These are phyloP conservation scores for Penicillium sp. DNA, from an alignment of 2,329 filamentous ascomycete genomes.

Conservation along the genomic window DNA sequence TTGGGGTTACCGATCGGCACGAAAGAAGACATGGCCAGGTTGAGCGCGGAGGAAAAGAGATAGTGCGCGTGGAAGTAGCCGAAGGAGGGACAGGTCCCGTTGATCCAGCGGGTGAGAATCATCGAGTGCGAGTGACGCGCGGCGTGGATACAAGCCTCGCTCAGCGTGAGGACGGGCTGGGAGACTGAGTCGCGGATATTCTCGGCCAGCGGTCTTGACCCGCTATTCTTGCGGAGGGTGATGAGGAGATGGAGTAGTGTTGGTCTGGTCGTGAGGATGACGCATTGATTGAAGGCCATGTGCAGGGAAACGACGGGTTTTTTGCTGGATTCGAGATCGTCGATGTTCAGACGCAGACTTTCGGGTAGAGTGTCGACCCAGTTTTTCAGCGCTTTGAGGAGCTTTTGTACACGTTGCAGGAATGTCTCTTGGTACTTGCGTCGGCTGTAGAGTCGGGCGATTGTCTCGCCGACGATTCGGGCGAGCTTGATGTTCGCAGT, in stretches of 20 bases:
- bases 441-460: slow-evolving; percentile 38
- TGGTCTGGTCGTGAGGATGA: slow-evolving; percentile 43
- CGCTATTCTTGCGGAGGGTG: slow-evolving; percentile 30
- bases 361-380: slow-evolving; percentile 43
- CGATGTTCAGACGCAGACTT: slow-evolving; percentile 35
- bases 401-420: slow-evolving; percentile 44
- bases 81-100: slow-evolving; percentile 41
- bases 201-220: slow-evolving; percentile 3
- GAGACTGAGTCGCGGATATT: slow-evolving; percentile 32
- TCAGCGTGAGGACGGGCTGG: slow-evolving; percentile 39
- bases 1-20: slow-evolving; percentile 35
- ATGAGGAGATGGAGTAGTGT: slow-evolving; percentile 44
- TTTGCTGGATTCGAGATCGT: slow-evolving; percentile 36
- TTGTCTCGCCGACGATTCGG: slow-evolving; percentile 40
- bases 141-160: slow-evolving; percentile 43
- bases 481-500: slow-evolving; percentile 43
- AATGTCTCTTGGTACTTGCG: slow-evolving; percentile 42
- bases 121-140: slow-evolving; percentile 42
- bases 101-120: slow-evolving; percentile 42
- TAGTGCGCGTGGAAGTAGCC: slow-evolving; percentile 46
- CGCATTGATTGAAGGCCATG: slow-evolving; percentile 44
- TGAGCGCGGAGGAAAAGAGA: slow-evolving; percentile 42
- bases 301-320: slow-evolving; percentile 39
- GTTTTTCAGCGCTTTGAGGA: slow-evolving; percentile 41
- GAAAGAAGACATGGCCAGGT: slow-evolving; percentile 42